Percentiles rank a stretch among this genome's conserved stretches.
Conservation (phyloP, 164 flowering plant species). For the Chloranthus sessilifolius region DNA sequence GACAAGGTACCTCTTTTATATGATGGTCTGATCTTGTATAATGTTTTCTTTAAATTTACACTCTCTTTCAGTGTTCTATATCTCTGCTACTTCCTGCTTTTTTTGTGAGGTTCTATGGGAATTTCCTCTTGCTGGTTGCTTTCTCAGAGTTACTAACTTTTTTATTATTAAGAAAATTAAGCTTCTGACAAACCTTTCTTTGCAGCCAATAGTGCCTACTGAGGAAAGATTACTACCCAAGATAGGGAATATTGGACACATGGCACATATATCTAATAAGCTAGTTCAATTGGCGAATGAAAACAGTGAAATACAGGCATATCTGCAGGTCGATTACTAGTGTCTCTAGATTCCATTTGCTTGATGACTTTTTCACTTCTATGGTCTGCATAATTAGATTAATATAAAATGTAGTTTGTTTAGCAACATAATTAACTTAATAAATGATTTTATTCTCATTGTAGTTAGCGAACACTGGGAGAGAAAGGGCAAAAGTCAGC, state of each 20-base stretch:
- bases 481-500: constrained; percentile 87
- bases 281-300: constrained; percentile 57
- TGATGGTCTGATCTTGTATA: neutral
- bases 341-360: neutral
- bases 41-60: neutral
- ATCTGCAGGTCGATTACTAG: constrained; percentile 53
- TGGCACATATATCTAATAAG: constrained; percentile 81
- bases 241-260: constrained; percentile 86
- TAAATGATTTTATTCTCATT: constrained; percentile 13
- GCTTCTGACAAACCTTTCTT: no score
- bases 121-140: no score
- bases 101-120: no score
- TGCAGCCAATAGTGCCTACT: constrained; percentile 73
- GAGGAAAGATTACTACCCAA: constrained; percentile 72
- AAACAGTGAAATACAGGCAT: constrained; percentile 45
- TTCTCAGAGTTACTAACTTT: no score
- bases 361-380: neutral
- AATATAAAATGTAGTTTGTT: no score
- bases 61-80: no score
- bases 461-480: constrained; percentile 91
- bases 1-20: constrained; percentile 39
- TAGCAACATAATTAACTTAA: no score
- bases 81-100: no score
- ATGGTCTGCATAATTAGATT: no score
- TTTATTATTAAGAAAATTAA: no score